phyloP scores from a whole-genome alignment of 805 yeast species.

The Yamadazyma scolyti region DNA sequence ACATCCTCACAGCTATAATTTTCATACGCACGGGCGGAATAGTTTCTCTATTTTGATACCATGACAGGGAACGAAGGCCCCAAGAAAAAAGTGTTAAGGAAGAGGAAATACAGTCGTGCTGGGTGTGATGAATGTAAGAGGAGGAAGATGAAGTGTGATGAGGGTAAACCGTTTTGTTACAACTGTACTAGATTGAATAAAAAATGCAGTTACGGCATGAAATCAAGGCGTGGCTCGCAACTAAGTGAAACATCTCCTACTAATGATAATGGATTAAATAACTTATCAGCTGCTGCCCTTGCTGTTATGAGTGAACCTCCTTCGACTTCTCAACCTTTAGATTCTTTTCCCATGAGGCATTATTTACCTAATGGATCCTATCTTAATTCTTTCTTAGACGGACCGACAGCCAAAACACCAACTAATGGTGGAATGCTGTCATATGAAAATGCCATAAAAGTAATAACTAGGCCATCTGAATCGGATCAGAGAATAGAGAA shows the following conservation, averaged over 20 bases:
- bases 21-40: too few relatives aligned
- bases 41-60: too few relatives aligned
- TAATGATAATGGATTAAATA: neutral
- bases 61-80: neutral
- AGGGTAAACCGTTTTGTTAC: conserved; percentile 30
- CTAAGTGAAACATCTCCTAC: too few relatives aligned
- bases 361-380: conserved; percentile 10
- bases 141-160: conserved; percentile 43
- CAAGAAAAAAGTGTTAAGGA: conserved; percentile 17
- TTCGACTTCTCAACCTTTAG: neutral
- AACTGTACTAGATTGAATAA: conserved; percentile 35
- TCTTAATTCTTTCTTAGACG: conserved; percentile 8
- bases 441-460: neutral
- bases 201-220: conserved; percentile 25
- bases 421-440: neutral
- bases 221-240: too few relatives aligned
- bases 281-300: too few relatives aligned
- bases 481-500: neutral
- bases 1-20: too few relatives aligned
- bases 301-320: too few relatives aligned
- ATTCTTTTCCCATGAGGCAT: conserved; percentile 5
- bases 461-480: neutral
- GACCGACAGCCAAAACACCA: neutral
- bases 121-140: conserved; percentile 44
- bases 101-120: conserved; percentile 35